phyloP scores from a whole-genome alignment of 345 rosid genomes.

The Erucastrum elatum region DNA sequence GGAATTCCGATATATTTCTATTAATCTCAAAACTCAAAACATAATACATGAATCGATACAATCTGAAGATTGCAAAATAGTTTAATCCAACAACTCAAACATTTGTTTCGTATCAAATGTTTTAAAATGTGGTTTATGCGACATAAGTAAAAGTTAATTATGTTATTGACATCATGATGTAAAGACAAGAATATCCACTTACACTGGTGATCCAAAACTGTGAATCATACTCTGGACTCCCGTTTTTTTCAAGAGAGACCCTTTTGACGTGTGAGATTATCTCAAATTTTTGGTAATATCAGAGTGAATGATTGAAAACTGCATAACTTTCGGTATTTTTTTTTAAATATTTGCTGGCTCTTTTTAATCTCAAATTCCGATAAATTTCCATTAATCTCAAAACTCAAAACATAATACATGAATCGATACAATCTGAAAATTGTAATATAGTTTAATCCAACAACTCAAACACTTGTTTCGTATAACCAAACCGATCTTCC shows the following conservation, averaged over 20 bases:
- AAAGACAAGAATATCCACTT: neutral
- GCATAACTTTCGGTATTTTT: neutral
- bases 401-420: neutral
- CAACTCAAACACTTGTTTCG: constrained; percentile 28
- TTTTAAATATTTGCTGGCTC: neutral
- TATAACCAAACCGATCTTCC: constrained; percentile 50
- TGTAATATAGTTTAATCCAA: neutral
- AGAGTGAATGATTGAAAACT: neutral
- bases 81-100: neutral
- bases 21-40: neutral
- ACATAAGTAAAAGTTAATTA: neutral
- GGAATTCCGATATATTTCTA: neutral
- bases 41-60: neutral
- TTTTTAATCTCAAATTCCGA: neutral
- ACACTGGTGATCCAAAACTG: neutral
- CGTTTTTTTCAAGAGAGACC: neutral
- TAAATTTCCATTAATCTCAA: too few species aligned
- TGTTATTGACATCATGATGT: neutral
- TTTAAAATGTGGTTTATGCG: neutral
- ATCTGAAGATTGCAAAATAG: neutral
- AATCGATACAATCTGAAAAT: neutral
- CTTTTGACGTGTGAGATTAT: neutral
- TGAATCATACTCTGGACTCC: neutral
- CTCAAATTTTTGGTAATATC: neutral
- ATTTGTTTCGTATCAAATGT: constrained; percentile 45